Base-by-base conservation (phyloP, 345 rosid genomes). In the Salix viminalis region DNA sequence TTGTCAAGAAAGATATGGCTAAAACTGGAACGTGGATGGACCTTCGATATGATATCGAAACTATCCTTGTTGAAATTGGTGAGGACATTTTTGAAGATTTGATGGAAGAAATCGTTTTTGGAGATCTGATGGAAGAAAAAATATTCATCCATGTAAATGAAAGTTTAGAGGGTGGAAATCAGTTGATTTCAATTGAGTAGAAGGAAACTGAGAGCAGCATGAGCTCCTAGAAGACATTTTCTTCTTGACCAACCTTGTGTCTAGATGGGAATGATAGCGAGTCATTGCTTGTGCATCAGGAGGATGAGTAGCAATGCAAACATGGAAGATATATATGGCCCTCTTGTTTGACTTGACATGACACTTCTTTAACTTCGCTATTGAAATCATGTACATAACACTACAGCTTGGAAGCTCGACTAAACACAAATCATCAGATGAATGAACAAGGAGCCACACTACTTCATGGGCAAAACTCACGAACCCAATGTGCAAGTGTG, bases 1-100 rank as follows among this genome's bases (percentile, higher is more conserved):
- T 93, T 67, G 90, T 91, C 46, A 70, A 62, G 48, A 95, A 92
- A 84, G 99, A 90, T 84, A 54, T 95, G 90, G 82, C 89, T 16
- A 88, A 84, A 67, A 62, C 65, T 18, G 87, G 91, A 75, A 78
- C 61, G 8, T 95, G 97, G 99, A 90, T 91, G 92, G 90, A 90
- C 77, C 88, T 89, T 19, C 83, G 82, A 4, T 79, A 62, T 42
- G 93, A 87, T 54, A 68, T 77, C 4, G 89, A 89, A 56, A 76
- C 77, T 54, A 77, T 93, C 65, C 83, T 88, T 37, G 12, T 79
- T 66, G 88, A 89, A 71, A 81, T 86, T 69, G 81, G 90, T 46
- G 89, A 91, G 76, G 79, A 61, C 60, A 89, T 95, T 61, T 82
- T 95, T 7, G 85, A 88, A 13, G 97, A 89, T 60, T 76, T 95